phyloP scores from a whole-genome alignment of 441 rosid species.

The Mallotus repandus region DNA sequence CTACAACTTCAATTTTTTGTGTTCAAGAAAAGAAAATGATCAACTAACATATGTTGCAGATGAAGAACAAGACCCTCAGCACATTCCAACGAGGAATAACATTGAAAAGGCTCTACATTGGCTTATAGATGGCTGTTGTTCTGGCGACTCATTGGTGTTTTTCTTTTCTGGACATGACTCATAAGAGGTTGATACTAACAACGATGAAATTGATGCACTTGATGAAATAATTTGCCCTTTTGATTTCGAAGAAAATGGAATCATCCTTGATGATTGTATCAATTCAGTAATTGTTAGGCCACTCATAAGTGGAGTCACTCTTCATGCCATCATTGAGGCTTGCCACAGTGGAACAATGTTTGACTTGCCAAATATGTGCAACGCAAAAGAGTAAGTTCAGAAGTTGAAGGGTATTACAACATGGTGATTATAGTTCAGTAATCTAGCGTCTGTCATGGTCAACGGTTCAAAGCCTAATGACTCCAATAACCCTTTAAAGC shows the following conservation, averaged over 20 bases:
- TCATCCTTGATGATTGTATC: conserved; percentile 11
- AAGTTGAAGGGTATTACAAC: too few species aligned
- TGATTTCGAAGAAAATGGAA: conserved; percentile 6
- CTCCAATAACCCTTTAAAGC: too few species aligned
- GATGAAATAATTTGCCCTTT: conserved; percentile 13
- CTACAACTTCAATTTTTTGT: too few species aligned
- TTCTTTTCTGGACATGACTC: conserved; percentile 18
- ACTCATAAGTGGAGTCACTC: conserved; percentile 2
- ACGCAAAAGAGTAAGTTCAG: conserved; percentile 4
- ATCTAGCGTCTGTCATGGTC: too few species aligned
- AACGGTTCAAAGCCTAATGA: too few species aligned
- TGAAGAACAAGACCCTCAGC: conserved; percentile 9
- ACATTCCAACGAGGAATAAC: conserved; percentile 6
- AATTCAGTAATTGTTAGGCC: conserved; percentile 17
- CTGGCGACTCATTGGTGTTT: conserved; percentile 19
- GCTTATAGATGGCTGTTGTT: conserved; percentile 14
- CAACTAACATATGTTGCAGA: background rate
- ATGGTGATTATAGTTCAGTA: too few species aligned
- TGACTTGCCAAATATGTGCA: background rate
- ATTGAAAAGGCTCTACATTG: conserved; percentile 10
- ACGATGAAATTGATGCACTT: conserved; percentile 10
- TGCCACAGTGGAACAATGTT: conserved; percentile 19
- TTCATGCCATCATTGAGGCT: conserved; percentile 17
- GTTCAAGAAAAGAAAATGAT: too few species aligned
- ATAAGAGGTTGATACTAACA: background rate